phyloP scores from a whole-genome alignment of 176 grass and related monocot genomes.

The Dactylis glomerata region DNA sequence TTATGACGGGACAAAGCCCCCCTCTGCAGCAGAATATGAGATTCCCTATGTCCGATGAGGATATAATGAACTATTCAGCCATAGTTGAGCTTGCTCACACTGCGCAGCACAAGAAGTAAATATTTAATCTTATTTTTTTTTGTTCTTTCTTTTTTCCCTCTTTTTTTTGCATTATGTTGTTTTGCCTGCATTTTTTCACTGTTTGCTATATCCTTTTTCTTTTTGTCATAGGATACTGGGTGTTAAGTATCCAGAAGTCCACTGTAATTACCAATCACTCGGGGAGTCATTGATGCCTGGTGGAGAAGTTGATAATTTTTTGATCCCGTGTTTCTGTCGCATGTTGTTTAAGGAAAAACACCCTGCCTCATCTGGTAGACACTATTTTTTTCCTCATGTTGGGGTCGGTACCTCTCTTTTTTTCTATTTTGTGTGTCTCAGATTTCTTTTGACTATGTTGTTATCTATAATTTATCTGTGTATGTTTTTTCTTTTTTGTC shows the following conservation, averaged over 20 bases:
- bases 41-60: neutral
- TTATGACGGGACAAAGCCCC: neutral
- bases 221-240: neutral
- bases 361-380: neutral
- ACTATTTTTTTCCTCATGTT: neutral
- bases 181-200: too few relatives aligned
- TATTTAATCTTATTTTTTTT: too few relatives aligned
- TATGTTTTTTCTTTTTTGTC: neutral
- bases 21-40: neutral
- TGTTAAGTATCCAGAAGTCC: neutral
- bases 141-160: too few relatives aligned
- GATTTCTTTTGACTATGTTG: too few relatives aligned
- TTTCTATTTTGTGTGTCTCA: neutral
- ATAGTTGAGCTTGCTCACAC: neutral
- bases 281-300: neutral
- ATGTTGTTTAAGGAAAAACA: neutral
- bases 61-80: neutral
- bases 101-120: neutral
- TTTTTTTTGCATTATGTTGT: neutral
- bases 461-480: too few relatives aligned
- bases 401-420: neutral
- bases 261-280: neutral
- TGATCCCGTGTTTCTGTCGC: neutral
- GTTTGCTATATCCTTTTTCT: neutral
- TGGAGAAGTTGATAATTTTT: neutral